Conservation (phyloP, 2,329 filamentous ascomycete species). For the Dendrostoma leiphaemia region DNA sequence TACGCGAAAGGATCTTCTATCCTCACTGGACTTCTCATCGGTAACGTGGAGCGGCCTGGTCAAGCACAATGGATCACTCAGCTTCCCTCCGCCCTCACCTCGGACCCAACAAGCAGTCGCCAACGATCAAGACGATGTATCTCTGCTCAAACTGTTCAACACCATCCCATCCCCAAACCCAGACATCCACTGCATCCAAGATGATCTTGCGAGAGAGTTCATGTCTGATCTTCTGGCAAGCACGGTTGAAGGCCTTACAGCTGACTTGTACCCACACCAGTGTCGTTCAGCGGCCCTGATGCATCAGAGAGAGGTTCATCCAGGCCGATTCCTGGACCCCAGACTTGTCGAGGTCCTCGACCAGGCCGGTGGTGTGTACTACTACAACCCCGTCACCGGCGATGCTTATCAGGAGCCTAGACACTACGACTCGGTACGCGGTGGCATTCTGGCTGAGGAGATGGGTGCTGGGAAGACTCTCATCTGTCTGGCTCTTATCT, state of each 20-base stretch:
- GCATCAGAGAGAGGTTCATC: constrained; percentile 74
- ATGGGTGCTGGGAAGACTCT: constrained; percentile 87
- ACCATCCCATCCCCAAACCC: constrained; percentile 67
- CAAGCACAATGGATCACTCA: neutral
- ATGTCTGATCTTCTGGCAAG: constrained; percentile 56
- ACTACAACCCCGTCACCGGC: constrained; percentile 65
- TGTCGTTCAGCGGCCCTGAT: constrained; percentile 76
- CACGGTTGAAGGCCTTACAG: constrained; percentile 56
- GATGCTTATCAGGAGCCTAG: constrained; percentile 63
- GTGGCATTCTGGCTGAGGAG: constrained; percentile 77
- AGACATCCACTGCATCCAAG: constrained; percentile 42
- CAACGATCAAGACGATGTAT: constrained; percentile 38
- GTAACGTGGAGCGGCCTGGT: constrained; percentile 52
- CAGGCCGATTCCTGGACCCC: constrained; percentile 68
- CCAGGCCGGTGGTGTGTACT: constrained; percentile 63
- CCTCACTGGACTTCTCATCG: constrained; percentile 52
- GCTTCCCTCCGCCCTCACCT: constrained; percentile 23
- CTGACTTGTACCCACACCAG: constrained; percentile 75
- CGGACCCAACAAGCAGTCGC: constrained; percentile 32
- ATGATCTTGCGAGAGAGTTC: constrained; percentile 49
- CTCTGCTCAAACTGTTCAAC: constrained; percentile 72
- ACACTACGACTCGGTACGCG: constrained; percentile 70
- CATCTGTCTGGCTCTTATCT: constrained; percentile 75
- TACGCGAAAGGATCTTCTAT: constrained; percentile 47
- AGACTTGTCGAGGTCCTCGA: constrained; percentile 61